Base-by-base conservation (phyloP, 768 basidiomycete species). In the Boletus sp. region DNA sequence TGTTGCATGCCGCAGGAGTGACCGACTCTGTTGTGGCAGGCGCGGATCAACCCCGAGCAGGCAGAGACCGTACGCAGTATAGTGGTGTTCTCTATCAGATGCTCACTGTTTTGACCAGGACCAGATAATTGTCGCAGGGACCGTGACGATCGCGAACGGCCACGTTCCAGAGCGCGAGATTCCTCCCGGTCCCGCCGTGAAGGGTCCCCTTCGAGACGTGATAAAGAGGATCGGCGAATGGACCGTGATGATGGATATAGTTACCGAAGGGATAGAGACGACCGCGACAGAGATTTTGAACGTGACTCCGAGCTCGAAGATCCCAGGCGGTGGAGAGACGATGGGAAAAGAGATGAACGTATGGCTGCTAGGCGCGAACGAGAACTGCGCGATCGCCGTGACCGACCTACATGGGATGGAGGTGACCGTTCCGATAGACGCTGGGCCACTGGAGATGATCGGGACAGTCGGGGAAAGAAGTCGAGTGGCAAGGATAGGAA, bases 261-360 rank as follows among this genome's bases (percentile, higher is more conserved):
- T 47, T 54, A 46, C 43, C 68, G 68, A 47, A 68, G 63, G 46
- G 71, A 72, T 47, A 67, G 53, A 44, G 73, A 74, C 23, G 74
- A 80, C 42, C 72, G 75, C 15, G 74, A 73, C 21, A 66, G 62
- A 47, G 77, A 80, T 50, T 56, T 70, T 45, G 80, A 79, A 27
- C 75, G 76, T 19, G 82, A 82, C 34, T 63, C 56, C n/a, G 84
- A 84, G 15, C 71, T 71, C 8, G 88, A 90, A 41, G 87, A 90
- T 60, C 73, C 84, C 25, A 77, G 90, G 49, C 82, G 84, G 55
- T 92, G 89, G 89, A 77, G 87, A 61, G 89, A 92, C 64, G 89
- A 91, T 60, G 89, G 89, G 15, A 87, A 83, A 68, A 79, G 89
- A 44, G 89, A 92, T 40, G 89, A 92, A 63, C 77, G 89, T 33